Conservation (phyloP, 805 yeast genomes). For the Monosporozyma aerobia region DNA sequence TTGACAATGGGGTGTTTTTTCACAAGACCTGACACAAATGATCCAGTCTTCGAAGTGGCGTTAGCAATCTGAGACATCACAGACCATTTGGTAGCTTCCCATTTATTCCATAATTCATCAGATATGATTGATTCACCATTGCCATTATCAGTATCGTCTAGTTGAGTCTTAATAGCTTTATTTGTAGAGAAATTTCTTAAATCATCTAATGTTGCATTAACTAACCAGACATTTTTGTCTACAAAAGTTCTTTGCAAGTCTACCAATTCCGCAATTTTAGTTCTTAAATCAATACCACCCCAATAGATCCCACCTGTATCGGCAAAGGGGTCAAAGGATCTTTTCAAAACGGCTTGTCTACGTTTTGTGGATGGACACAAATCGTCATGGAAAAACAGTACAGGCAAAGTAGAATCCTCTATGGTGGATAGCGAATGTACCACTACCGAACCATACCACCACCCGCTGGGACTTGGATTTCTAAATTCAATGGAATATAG, state of each 20-base stretch:
- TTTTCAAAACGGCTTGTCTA: slow-evolving; percentile 50
- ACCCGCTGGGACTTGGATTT: slow-evolving; percentile 65
- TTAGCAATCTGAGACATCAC: slow-evolving; percentile 77
- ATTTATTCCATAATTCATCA: slow-evolving; percentile 15
- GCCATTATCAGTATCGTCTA: not conserved
- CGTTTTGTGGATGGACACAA: slow-evolving; percentile 66
- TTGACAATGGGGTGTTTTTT: slow-evolving; percentile 25
- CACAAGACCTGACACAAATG: slow-evolving; percentile 16
- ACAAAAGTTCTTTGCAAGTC: slow-evolving; percentile 59
- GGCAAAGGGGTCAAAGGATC: slow-evolving; percentile 67
- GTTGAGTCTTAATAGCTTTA: not conserved
- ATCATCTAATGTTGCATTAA: slow-evolving; percentile 61
- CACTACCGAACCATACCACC: slow-evolving; percentile 87
- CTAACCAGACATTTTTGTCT: slow-evolving; percentile 62
- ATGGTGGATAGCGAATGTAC: slow-evolving; percentile 47
- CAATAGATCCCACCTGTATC: slow-evolving; percentile 53
- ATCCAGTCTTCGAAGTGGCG: slow-evolving; percentile 40
- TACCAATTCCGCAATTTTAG: slow-evolving; percentile 43
- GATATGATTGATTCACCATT: not conserved
- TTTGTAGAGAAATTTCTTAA: slow-evolving; percentile 28
- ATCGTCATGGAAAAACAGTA: slow-evolving; percentile 86
- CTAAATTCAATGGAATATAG: slow-evolving; percentile 76
- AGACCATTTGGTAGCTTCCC: slow-evolving; percentile 65
- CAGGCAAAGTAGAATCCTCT: slow-evolving; percentile 57
- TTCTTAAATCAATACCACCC: slow-evolving; percentile 83